These are phyloP conservation scores for Xylogone sp. DNA, from an alignment of 2,329 filamentous ascomycete species.

Conservation along the genomic window DNA sequence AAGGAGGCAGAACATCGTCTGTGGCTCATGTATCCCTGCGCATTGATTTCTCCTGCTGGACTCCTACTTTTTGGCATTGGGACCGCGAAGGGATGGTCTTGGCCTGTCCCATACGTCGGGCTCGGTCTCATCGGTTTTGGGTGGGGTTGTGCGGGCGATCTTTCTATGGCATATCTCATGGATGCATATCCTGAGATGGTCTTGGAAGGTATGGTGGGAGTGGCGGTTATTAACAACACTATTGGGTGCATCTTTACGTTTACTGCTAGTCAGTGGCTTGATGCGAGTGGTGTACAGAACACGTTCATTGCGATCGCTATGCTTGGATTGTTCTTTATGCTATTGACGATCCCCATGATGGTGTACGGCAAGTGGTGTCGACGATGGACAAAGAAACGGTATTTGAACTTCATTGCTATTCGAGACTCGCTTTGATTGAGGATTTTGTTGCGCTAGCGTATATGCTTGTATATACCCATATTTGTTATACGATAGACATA, in stretches of 20 bases:
- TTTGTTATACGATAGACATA: neutral
- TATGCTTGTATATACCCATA: neutral
- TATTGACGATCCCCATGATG: conserved; percentile 50
- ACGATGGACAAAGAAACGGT: conserved; percentile 42
- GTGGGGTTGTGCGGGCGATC: conserved; percentile 54
- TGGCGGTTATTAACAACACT: conserved; percentile 53
- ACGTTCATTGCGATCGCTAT: conserved; percentile 50
- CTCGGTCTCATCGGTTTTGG: conserved; percentile 56
- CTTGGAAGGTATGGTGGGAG: conserved; percentile 55
- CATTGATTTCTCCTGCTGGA: conserved; percentile 31
- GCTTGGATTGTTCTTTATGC: conserved; percentile 46
- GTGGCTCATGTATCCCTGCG: conserved; percentile 28
- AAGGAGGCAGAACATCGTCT: conserved; percentile 37
- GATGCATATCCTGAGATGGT: conserved; percentile 55
- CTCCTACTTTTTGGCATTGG: conserved; percentile 38
- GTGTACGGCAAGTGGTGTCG: conserved; percentile 47
- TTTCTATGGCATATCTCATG: conserved; percentile 51
- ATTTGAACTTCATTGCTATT: conserved; percentile 43
- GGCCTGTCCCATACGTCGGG: conserved; percentile 51
- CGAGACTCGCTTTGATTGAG: conserved; percentile 35
- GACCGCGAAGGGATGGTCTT: conserved; percentile 42
- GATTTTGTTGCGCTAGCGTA: neutral
- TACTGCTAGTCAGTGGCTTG: conserved; percentile 44
- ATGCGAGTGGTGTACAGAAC: conserved; percentile 38
- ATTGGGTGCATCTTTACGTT: conserved; percentile 53